A percentile compares a stretch with the other conserved stretches of the same genome.
Evolutionary conservation across 345 rosid genomes (phyloP).

Genomic region (Brassica nigra): DNA sequence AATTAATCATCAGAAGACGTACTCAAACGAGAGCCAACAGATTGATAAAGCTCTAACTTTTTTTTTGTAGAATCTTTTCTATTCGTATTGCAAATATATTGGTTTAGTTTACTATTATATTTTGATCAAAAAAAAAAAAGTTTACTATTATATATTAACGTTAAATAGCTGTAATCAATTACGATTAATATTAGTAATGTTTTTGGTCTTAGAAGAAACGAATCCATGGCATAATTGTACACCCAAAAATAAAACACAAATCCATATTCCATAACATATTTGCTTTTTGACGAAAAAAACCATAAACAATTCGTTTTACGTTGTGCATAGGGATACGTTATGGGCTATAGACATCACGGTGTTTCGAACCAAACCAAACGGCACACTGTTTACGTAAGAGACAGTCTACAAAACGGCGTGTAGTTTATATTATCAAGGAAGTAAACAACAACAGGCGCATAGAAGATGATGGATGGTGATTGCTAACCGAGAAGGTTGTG

Average conservation of each 20-base stretch:
- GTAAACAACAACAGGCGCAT: not conserved
- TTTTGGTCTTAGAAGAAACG: conserved; percentile 13
- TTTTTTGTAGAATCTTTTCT: conserved; percentile 20
- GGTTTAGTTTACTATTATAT: not conserved
- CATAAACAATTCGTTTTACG: conserved; percentile 16
- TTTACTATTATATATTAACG: not conserved
- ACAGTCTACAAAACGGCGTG: conserved; percentile 1
- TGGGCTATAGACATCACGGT: not conserved
- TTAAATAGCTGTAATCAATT: conserved; percentile 33
- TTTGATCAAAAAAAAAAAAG: too few relatives aligned
- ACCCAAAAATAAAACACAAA: conserved; percentile 10
- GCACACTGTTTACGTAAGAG: not conserved
- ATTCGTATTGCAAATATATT: not conserved
- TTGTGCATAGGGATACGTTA: conserved; percentile 2
- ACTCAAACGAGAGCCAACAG: conserved; percentile 23
- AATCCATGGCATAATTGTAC: conserved; percentile 21
- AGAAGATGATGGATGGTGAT: not conserved
- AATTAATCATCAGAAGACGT: conserved; percentile 22
- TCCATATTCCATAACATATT: conserved; percentile 13
- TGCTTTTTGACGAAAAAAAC: not conserved
- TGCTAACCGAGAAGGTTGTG: not conserved
- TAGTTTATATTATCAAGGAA: not conserved
- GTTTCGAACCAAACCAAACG: conserved; percentile 14
- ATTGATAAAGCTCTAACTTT: conserved; percentile 24
- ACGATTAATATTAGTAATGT: not conserved